These are phyloP conservation scores for Novakomyces olei DNA, from an alignment of 805 yeast genomes.

Conservation along the genomic window DNA sequence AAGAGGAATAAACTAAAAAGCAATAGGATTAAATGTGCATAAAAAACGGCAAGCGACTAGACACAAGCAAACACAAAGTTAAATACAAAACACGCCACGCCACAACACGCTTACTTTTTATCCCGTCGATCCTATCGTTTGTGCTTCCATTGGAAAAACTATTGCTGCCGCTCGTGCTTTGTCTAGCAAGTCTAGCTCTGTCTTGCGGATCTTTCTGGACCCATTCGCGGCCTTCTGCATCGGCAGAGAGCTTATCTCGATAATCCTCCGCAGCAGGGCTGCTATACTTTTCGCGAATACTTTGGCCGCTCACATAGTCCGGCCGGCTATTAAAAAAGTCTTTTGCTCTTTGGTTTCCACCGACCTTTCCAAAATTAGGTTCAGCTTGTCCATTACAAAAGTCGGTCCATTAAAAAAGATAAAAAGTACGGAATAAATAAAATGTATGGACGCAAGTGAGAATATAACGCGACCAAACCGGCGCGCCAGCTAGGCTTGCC, in stretches of 20 bases:
- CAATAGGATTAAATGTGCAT: constrained; percentile 5
- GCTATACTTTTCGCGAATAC: constrained; percentile 26
- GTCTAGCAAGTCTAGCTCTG: too few species aligned
- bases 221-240: constrained; percentile 51
- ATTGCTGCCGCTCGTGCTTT: too few species aligned
- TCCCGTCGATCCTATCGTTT: too few species aligned
- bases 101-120: too few species aligned
- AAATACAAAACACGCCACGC: too few species aligned
- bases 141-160: too few species aligned
- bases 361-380: constrained; percentile 19
- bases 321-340: constrained; percentile 34
- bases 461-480: background rate
- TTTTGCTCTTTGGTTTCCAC: constrained; percentile 66
- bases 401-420: background rate
- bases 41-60: too few species aligned
- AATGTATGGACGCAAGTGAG: background rate
- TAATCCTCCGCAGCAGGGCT: constrained; percentile 89
- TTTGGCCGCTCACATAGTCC: background rate
- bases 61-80: too few species aligned
- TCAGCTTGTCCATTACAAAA: background rate
- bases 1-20: too few species aligned
- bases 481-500: background rate
- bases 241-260: constrained; percentile 55
- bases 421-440: background rate
- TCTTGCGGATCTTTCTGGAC: constrained; percentile 3